These are phyloP conservation scores for Sugiyamaella mastotermitis DNA, from an alignment of 805 yeast genomes.

Conservation along the genomic window DNA sequence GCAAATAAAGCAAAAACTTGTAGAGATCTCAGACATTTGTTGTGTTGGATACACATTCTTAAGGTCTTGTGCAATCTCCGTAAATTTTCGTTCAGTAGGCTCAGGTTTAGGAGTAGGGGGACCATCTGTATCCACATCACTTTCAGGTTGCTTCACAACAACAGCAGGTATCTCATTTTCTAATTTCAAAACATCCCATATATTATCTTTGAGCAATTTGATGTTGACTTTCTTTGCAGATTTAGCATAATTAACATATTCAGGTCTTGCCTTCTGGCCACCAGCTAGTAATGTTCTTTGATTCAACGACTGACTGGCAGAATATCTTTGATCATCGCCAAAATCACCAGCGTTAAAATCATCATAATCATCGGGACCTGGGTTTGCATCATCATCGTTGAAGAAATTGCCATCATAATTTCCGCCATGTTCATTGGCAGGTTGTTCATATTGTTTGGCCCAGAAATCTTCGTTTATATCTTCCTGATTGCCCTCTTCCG, in stretches of 20 bases:
- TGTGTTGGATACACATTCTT: constrained; percentile 48
- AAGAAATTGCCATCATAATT: constrained; percentile 25
- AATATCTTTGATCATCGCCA: constrained; percentile 11
- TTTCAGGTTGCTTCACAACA: constrained; percentile 27
- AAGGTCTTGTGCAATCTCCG: constrained; percentile 45
- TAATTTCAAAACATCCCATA: constrained; percentile 50
- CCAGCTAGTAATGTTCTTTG: constrained; percentile 7
- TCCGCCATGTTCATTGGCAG: constrained; percentile 22
- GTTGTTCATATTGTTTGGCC: constrained; percentile 50
- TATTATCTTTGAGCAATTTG: constrained; percentile 59
- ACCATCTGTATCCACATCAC: constrained; percentile 12
- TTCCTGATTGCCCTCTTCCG: constrained; percentile 17
- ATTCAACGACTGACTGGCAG: not conserved
- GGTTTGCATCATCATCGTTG: constrained; percentile 31
- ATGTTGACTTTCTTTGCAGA: constrained; percentile 79
- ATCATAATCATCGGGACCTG: constrained; percentile 28
- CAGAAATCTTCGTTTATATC: constrained; percentile 66
- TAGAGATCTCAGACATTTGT: constrained; percentile 62
- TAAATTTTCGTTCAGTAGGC: constrained; percentile 30
- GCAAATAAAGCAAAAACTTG: constrained; percentile 81
- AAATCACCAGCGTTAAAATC: constrained; percentile 32
- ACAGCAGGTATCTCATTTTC: constrained; percentile 16
- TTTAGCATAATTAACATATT: constrained; percentile 51
- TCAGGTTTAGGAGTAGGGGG: constrained; percentile 4
- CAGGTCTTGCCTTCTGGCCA: constrained; percentile 23